Percentiles rank a stretch among this genome's conserved stretches.
phyloP scores from a whole-genome alignment of 305 asterid species.

The Solanum hybrid region DNA sequence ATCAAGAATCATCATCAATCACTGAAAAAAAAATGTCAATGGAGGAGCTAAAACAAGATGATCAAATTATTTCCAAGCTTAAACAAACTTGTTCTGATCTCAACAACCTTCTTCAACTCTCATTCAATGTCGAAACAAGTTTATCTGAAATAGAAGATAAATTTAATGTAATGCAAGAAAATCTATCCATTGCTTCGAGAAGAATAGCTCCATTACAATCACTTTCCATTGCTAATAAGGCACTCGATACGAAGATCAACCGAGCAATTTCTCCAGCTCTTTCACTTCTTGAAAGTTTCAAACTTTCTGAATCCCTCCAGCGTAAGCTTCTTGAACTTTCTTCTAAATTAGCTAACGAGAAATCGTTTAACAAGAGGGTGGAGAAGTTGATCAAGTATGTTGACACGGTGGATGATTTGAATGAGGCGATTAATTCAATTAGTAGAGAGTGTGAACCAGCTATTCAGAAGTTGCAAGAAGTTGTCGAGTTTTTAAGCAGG shows the following conservation, averaged over 20 bases:
- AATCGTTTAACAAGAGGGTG: conserved; percentile 26
- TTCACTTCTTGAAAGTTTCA: conserved; percentile 60
- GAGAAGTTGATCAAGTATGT: conserved; percentile 45
- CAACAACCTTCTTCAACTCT: conserved; percentile 32
- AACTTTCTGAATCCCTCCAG: conserved; percentile 48
- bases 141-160: conserved; percentile 31
- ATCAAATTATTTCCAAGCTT: conserved; percentile 23
- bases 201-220: conserved; percentile 63
- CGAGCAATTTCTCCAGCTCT: conserved; percentile 64
- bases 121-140: conserved; percentile 22
- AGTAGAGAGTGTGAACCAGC: conserved; percentile 53
- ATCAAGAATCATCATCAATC: background rate
- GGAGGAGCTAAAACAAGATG: conserved; percentile 34
- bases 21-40: conserved; percentile 5
- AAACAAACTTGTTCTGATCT: conserved; percentile 37
- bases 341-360: conserved; percentile 26
- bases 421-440: conserved; percentile 32
- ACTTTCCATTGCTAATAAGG: conserved; percentile 60
- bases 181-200: conserved; percentile 32
- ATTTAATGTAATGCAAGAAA: conserved; percentile 25
- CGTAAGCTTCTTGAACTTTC: conserved; percentile 37
- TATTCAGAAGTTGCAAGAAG: conserved; percentile 70
- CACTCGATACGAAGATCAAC: conserved; percentile 62
- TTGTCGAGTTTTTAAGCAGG: conserved; percentile 77
- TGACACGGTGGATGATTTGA: conserved; percentile 39